Conservation (phyloP, 2,329 filamentous ascomycete genomes). For the Xylariaceae sp. region DNA sequence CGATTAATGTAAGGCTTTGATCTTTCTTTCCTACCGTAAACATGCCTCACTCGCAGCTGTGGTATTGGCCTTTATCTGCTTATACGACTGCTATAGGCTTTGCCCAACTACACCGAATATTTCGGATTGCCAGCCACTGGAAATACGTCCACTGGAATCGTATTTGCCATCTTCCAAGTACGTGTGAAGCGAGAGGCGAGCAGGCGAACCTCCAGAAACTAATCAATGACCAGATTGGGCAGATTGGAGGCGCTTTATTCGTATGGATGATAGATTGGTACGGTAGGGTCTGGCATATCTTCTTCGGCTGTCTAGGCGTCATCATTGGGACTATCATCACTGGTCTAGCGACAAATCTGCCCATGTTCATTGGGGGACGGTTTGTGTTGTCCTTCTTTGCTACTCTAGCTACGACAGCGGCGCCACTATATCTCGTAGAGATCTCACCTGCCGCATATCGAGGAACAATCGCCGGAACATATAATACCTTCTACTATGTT, state of each 20-base stretch:
- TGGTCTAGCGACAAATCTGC: slow-evolving; percentile 50
- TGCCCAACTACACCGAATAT: slow-evolving; percentile 50
- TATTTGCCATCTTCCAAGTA: slow-evolving; percentile 52
- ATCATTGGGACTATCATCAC: slow-evolving; percentile 58
- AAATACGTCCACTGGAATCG: slow-evolving; percentile 50
- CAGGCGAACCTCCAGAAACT: neutral
- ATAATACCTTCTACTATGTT: slow-evolving; percentile 52
- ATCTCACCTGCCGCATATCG: slow-evolving; percentile 65
- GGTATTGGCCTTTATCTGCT: neutral
- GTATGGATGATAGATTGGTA: slow-evolving; percentile 53
- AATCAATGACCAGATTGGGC: slow-evolving; percentile 44
- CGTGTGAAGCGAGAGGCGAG: neutral
- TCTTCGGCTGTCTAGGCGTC: slow-evolving; percentile 55
- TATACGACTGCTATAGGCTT: slow-evolving; percentile 26
- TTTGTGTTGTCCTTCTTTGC: slow-evolving; percentile 61
- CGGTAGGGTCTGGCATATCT: slow-evolving; percentile 51
- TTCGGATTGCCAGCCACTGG: slow-evolving; percentile 46
- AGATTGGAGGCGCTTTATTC: slow-evolving; percentile 52
- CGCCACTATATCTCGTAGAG: slow-evolving; percentile 66
- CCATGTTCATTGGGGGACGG: slow-evolving; percentile 58
- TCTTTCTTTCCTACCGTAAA: neutral
- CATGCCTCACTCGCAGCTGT: neutral
- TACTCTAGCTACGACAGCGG: slow-evolving; percentile 61
- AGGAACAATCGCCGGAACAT: slow-evolving; percentile 63
- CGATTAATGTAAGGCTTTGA: slow-evolving; percentile 46